A percentile compares a stretch with the other conserved stretches of the same genome.
Evolutionary conservation across 139 green algal genomes (phyloP).

Genomic region (Coelastrella sp.): DNA sequence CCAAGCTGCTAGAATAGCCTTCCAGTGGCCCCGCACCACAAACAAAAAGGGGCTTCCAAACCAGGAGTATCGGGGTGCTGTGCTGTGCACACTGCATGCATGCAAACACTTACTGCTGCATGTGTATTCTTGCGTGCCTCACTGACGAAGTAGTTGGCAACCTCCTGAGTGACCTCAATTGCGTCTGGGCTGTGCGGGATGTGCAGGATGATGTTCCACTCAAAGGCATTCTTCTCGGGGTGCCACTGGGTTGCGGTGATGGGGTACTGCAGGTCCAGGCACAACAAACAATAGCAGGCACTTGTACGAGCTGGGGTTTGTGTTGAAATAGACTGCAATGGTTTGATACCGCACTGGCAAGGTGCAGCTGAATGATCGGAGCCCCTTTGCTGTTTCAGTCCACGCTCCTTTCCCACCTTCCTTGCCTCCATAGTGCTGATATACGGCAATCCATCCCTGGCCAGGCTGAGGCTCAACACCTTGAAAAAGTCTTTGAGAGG

Average conservation of each 20-base stretch:
- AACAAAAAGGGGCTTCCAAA: no score
- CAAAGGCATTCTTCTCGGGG: slow-evolving; percentile 89
- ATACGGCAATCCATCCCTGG: slow-evolving; percentile 73
- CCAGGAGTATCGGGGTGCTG: no score
- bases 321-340: neutral
- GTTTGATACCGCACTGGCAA: neutral
- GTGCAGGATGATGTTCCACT: slow-evolving; percentile 76
- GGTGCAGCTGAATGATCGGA: no score
- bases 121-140: slow-evolving; percentile 81
- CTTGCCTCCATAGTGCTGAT: slow-evolving; percentile 81
- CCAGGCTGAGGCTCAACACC: slow-evolving; percentile 74
- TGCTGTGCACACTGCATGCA: no score
- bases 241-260: slow-evolving; percentile 85
- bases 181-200: slow-evolving; percentile 78
- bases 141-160: slow-evolving; percentile 83
- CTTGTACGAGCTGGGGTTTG: neutral
- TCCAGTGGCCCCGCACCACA: no score
- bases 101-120: slow-evolving; percentile 1
- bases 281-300: neutral
- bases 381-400: neutral
- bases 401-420: neutral
- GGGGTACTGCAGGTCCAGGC: slow-evolving; percentile 51
- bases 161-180: slow-evolving; percentile 68
- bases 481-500: slow-evolving; percentile 74
- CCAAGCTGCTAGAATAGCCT: no score